phyloP scores from a whole-genome alignment of 768 basidiomycete species.

The Termitomyces heimii region DNA sequence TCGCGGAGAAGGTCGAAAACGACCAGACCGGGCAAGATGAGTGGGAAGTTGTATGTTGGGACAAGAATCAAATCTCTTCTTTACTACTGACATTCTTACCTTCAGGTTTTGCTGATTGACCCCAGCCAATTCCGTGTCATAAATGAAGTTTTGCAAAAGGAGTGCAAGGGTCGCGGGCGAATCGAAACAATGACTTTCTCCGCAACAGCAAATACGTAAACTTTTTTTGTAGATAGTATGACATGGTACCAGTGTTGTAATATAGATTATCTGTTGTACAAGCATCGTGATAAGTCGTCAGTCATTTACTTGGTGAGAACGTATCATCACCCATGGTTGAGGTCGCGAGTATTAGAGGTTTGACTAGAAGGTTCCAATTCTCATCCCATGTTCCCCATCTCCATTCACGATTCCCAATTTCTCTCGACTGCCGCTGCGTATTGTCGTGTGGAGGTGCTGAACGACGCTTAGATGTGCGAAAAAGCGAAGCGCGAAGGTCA shows the following conservation, averaged over 20 bases:
- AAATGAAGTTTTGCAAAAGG: slow-evolving; percentile 85
- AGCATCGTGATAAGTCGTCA: neutral
- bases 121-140: slow-evolving; percentile 87
- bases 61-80: neutral
- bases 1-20: slow-evolving; percentile 80
- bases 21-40: slow-evolving; percentile 68
- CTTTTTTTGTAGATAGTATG: neutral
- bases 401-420: slow-evolving; percentile 26
- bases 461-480: slow-evolving; percentile 20
- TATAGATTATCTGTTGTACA: slow-evolving; percentile 5
- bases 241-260: neutral
- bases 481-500: slow-evolving; percentile 47
- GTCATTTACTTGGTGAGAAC: neutral
- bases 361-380: slow-evolving; percentile 72
- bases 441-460: slow-evolving; percentile 17
- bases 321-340: slow-evolving; percentile 3
- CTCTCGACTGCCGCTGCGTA: slow-evolving; percentile 14
- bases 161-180: slow-evolving; percentile 82
- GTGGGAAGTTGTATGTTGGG: slow-evolving; percentile 77
- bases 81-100: neutral
- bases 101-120: slow-evolving; percentile 86
- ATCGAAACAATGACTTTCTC: slow-evolving; percentile 80
- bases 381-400: slow-evolving; percentile 79
- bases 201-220: slow-evolving; percentile 40
- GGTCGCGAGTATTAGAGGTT: slow-evolving; percentile 43